These are phyloP conservation scores for Candida qinlingensis DNA, from an alignment of 805 yeast species.

Conservation along the genomic window DNA sequence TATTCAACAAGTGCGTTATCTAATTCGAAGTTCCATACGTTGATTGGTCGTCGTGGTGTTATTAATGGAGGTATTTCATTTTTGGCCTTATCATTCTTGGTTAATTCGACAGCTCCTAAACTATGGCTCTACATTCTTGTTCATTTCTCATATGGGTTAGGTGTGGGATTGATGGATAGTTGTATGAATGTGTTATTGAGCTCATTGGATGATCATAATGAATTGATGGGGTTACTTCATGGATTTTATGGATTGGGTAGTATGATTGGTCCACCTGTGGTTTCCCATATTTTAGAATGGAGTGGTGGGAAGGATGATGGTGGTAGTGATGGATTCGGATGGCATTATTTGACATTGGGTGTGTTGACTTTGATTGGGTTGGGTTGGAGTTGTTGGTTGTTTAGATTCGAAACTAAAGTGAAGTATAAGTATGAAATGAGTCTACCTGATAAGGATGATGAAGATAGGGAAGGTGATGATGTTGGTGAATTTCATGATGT, in stretches of 20 bases:
- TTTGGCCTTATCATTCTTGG: slow-evolving; percentile 34
- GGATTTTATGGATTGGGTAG: slow-evolving; percentile 73
- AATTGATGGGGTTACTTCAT: slow-evolving; percentile 56
- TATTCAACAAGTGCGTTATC: slow-evolving; percentile 48
- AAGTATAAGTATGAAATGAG: slow-evolving; percentile 24
- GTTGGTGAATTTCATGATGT: neutral
- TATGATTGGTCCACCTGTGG: slow-evolving; percentile 60
- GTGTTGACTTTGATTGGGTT: slow-evolving; percentile 31
- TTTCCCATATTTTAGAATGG: slow-evolving; percentile 36
- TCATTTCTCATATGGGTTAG: slow-evolving; percentile 44
- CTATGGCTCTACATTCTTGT: slow-evolving; percentile 34
- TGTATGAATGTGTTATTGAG: slow-evolving; percentile 45
- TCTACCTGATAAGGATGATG: slow-evolving; percentile 2
- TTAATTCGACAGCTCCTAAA: slow-evolving; percentile 33
- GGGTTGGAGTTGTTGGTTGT: slow-evolving; percentile 34
- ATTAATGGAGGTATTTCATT: slow-evolving; percentile 29
- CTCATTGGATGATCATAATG: slow-evolving; percentile 46
- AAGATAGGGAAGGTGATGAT: slow-evolving; percentile 13
- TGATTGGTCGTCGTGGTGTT: slow-evolving; percentile 45
- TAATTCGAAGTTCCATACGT: slow-evolving; percentile 37
- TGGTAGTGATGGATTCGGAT: slow-evolving; percentile 16
- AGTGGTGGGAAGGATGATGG: slow-evolving; percentile 21
- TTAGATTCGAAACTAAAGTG: slow-evolving; percentile 36
- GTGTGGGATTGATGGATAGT: slow-evolving; percentile 54
- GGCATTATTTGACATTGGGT: slow-evolving; percentile 32